These are phyloP conservation scores for Trichoderma virens DNA, from an alignment of 495 filamentous ascomycete species.

Conservation along the genomic window DNA sequence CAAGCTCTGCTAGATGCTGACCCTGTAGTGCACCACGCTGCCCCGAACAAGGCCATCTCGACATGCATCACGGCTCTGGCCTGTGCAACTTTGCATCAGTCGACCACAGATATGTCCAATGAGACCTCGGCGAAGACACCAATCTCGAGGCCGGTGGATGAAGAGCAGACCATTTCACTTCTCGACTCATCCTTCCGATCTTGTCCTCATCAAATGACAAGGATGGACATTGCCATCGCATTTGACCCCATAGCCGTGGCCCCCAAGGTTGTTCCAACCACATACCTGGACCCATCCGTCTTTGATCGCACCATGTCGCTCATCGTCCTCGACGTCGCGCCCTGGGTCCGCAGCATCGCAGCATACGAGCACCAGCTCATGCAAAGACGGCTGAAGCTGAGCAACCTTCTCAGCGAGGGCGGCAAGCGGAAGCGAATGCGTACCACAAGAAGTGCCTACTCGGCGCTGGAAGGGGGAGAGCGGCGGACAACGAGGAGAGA, in stretches of 20 bases:
- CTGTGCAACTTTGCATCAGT: conserved; percentile 22
- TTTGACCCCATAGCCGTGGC: conserved; percentile 50
- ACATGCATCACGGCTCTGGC: conserved; percentile 28
- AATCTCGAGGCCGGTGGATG: conserved; percentile 19
- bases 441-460: conserved; percentile 71
- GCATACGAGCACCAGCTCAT: conserved; percentile 63
- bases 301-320: conserved; percentile 61
- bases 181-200: conserved; percentile 22
- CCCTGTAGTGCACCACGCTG: conserved; percentile 19
- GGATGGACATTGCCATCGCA: conserved; percentile 40
- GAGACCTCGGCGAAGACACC: neutral
- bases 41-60: conserved; percentile 18
- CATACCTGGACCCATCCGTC: conserved; percentile 47
- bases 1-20: conserved; percentile 8
- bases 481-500: conserved; percentile 66
- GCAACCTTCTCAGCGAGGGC: conserved; percentile 50
- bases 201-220: conserved; percentile 20
- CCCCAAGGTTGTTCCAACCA: conserved; percentile 26
- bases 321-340: conserved; percentile 69
- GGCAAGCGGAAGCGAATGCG: conserved; percentile 55
- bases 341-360: conserved; percentile 75
- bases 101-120: neutral
- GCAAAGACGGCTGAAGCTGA: conserved; percentile 54
- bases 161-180: conserved; percentile 19
- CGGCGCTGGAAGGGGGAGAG: conserved; percentile 73